Evolutionary conservation across 2,329 filamentous ascomycete genomes (phyloP).

Genomic region (Phyllosticta citriasiana): DNA sequence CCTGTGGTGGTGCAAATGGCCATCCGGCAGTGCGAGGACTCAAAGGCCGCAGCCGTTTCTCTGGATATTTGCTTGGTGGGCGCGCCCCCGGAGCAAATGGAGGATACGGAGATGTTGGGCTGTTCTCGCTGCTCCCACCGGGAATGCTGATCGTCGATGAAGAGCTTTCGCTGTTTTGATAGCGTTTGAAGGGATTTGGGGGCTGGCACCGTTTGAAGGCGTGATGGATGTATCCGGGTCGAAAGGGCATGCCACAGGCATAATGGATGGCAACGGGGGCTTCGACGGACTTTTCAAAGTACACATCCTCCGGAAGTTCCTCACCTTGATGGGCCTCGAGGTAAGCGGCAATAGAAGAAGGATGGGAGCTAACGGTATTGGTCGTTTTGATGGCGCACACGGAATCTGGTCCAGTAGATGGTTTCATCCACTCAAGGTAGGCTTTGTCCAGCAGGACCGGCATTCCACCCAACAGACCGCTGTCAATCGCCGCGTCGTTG

Average conservation of each 20-base stretch:
- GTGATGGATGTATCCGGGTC: neutral
- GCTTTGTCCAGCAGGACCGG: neutral
- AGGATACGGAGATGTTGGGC: neutral
- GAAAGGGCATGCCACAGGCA: neutral
- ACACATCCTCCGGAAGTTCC: conserved; percentile 3
- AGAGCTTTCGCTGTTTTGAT: neutral
- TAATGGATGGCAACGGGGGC: conserved; percentile 2
- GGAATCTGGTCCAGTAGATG: neutral
- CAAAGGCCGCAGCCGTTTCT: neutral
- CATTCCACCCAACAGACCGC: conserved; percentile 14
- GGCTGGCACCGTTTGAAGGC: neutral
- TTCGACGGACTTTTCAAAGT: conserved; percentile 1
- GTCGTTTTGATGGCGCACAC: neutral
- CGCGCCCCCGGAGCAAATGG: neutral
- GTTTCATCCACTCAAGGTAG: conserved; percentile 6
- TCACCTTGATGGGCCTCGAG: neutral
- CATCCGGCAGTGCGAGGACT: neutral
- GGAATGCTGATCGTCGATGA: neutral
- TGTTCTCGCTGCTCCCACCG: neutral
- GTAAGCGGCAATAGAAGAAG: neutral
- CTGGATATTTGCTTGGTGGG: neutral
- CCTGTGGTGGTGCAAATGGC: neutral
- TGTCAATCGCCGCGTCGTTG: conserved; percentile 23
- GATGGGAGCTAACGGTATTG: neutral
- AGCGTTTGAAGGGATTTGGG: neutral